These are phyloP conservation scores for Glycine latifolia DNA, from an alignment of 306 rosid genomes.

Conservation along the genomic window DNA sequence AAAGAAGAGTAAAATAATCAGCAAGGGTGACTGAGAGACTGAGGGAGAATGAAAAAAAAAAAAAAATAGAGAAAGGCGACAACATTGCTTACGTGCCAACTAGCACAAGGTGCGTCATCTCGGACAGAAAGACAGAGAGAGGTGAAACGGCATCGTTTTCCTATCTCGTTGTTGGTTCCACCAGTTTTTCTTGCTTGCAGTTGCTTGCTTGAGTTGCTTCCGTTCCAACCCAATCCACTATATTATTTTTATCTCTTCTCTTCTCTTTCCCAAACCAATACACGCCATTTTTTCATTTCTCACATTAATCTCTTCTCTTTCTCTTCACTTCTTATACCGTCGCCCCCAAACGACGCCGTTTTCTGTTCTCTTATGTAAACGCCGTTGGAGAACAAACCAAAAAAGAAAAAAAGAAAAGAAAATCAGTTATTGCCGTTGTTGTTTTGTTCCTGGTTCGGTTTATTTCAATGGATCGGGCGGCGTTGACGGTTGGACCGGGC, in stretches of 20 bases:
- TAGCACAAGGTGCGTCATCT: slow-evolving; percentile 49
- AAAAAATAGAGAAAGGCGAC: slow-evolving; percentile 35
- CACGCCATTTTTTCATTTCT: slow-evolving; percentile 27
- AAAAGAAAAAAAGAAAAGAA: neutral
- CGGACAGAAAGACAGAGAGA: neutral
- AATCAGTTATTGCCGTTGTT: neutral
- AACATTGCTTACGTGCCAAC: slow-evolving; percentile 52
- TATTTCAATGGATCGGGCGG: slow-evolving; percentile 72
- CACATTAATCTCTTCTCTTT: neutral
- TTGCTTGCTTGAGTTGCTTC: slow-evolving; percentile 51
- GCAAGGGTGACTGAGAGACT: neutral
- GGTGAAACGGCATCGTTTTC: slow-evolving; percentile 54
- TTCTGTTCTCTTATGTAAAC: slow-evolving; percentile 51
- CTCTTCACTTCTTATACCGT: neutral
- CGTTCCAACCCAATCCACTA: slow-evolving; percentile 51
- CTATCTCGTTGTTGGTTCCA: slow-evolving; percentile 2
- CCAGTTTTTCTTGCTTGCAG: slow-evolving; percentile 41
- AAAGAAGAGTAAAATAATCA: neutral
- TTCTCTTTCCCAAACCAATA: slow-evolving; percentile 18
- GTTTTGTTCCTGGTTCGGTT: slow-evolving; percentile 36
- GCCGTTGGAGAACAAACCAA: neutral
- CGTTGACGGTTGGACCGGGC: slow-evolving; percentile 73
- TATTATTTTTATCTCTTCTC: slow-evolving; percentile 35
- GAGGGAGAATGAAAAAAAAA: neutral
- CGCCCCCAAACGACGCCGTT: slow-evolving; percentile 38